Conservation (phyloP, 768 basidiomycete genomes). For the Agaricus blazei region DNA sequence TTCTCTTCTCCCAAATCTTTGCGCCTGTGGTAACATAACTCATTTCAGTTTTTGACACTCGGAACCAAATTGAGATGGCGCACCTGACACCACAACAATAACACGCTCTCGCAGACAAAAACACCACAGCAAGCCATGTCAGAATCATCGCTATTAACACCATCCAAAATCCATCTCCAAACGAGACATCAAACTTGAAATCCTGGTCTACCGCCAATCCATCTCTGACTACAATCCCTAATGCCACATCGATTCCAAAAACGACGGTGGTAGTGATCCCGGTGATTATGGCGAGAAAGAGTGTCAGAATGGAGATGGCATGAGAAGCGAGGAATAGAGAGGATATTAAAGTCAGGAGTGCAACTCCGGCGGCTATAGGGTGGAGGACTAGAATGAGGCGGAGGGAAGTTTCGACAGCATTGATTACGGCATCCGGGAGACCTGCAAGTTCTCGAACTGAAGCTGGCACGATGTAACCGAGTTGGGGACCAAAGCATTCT, state of each 20-base stretch:
- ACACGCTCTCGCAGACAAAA: conserved; percentile 61
- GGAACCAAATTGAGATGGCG: neutral
- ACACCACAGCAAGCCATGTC: conserved; percentile 56
- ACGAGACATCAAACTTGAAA: conserved; percentile 40
- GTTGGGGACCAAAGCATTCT: conserved; percentile 54
- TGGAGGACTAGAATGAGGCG: conserved; percentile 62
- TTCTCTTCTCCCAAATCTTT: neutral
- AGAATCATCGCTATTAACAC: conserved; percentile 48
- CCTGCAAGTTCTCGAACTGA: conserved; percentile 35
- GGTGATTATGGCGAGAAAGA: conserved; percentile 53
- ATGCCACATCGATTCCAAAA: conserved; percentile 57
- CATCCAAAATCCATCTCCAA: conserved; percentile 75
- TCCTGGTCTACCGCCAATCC: conserved; percentile 34
- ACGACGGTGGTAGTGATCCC: conserved; percentile 50
- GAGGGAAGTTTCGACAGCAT: conserved; percentile 44
- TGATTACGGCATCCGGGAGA: conserved; percentile 38
- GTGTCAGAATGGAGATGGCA: conserved; percentile 47
- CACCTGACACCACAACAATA: conserved; percentile 60
- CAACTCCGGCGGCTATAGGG: conserved; percentile 56
- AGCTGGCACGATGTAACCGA: conserved; percentile 65
- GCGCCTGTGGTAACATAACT: neutral
- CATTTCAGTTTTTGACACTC: neutral
- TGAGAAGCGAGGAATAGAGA: conserved; percentile 60
- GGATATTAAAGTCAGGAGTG: conserved; percentile 46
- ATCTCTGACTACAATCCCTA: conserved; percentile 48